Percentiles rank a stretch among this genome's conserved stretches.
Conservation (phyloP, 768 basidiomycete species). For the Inosperma sp. region DNA sequence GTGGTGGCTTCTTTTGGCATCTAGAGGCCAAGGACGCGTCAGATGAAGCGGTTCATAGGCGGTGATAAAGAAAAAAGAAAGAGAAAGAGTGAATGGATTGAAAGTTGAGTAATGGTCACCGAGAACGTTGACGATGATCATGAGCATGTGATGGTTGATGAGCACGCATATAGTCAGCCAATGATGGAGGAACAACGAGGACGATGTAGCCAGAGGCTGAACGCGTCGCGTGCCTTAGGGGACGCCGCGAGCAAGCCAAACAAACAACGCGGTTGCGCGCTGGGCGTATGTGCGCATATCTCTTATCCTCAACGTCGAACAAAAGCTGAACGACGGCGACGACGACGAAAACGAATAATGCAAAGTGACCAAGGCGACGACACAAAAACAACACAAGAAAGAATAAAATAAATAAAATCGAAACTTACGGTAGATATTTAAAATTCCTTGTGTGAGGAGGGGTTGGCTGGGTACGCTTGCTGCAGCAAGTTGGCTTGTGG, state of each 20-base stretch:
- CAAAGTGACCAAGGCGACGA: conserved; percentile 5
- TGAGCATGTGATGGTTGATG: conserved; percentile 9
- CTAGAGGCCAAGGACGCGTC: conserved; percentile 31
- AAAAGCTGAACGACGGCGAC: conserved; percentile 14
- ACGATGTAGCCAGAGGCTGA: conserved; percentile 8
- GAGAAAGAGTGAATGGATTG: conserved; percentile 4
- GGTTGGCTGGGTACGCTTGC: conserved; percentile 7
- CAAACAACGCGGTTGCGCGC: conserved; percentile 27
- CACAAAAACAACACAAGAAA: conserved; percentile 13
- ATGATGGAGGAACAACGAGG: conserved; percentile 7
- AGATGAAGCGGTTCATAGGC: conserved; percentile 12
- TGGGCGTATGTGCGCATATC: conserved; percentile 13
- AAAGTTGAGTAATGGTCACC: conserved; percentile 4
- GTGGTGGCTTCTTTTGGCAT: conserved; percentile 76
- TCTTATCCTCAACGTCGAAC: conserved; percentile 6
- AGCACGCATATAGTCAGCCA: conserved; percentile 17
- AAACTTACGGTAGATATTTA: conserved; percentile 10
- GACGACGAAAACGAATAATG: conserved; percentile 9
- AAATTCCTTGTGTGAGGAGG: conserved; percentile 7
- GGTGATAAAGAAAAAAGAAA: conserved; percentile 11
- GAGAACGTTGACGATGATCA: conserved; percentile 17
- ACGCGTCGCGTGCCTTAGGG: conserved; percentile 28
- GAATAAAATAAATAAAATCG: conserved; percentile 18
- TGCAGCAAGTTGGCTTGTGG: conserved; percentile 20
- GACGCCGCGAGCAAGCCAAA: conserved; percentile 24